Conservation (phyloP, 805 yeast species). For the Saccharomycopsis lassenensis region DNA sequence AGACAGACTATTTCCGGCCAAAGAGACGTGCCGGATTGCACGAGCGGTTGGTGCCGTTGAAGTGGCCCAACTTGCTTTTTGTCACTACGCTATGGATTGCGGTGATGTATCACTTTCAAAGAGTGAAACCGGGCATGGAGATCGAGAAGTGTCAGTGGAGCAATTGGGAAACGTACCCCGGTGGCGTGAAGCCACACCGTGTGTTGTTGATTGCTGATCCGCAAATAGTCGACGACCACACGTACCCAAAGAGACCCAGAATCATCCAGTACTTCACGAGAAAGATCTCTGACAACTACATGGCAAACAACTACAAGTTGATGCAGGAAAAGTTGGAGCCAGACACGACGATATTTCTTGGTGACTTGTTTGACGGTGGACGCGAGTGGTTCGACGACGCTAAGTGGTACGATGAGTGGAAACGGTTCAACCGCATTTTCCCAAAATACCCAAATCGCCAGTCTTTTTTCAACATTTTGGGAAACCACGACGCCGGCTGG, state of each 20-base stretch:
- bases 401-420: constrained; percentile 58
- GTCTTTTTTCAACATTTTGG: constrained; percentile 31
- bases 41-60: too few species aligned
- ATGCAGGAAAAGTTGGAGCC: constrained; percentile 55
- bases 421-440: constrained; percentile 58
- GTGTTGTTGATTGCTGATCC: constrained; percentile 82
- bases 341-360: constrained; percentile 66
- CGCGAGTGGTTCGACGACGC: constrained; percentile 65
- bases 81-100: constrained; percentile 31
- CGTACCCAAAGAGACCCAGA: constrained; percentile 65
- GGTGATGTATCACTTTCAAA: constrained; percentile 42
- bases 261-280: constrained; percentile 44
- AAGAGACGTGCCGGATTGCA: too few species aligned
- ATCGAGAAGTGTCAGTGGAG: constrained; percentile 32
- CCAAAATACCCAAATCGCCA: constrained; percentile 38
- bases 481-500: constrained; percentile 96
- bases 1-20: too few species aligned
- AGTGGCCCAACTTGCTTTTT: constrained; percentile 18
- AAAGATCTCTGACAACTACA: constrained; percentile 63
- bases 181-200: constrained; percentile 26
- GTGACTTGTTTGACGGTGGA: constrained; percentile 94
- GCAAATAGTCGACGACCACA: constrained; percentile 78
- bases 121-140: constrained; percentile 35
- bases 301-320: constrained; percentile 60
- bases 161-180: constrained; percentile 13